phyloP scores from a whole-genome alignment of 768 basidiomycete genomes.

The Leccinum truebloodii region DNA sequence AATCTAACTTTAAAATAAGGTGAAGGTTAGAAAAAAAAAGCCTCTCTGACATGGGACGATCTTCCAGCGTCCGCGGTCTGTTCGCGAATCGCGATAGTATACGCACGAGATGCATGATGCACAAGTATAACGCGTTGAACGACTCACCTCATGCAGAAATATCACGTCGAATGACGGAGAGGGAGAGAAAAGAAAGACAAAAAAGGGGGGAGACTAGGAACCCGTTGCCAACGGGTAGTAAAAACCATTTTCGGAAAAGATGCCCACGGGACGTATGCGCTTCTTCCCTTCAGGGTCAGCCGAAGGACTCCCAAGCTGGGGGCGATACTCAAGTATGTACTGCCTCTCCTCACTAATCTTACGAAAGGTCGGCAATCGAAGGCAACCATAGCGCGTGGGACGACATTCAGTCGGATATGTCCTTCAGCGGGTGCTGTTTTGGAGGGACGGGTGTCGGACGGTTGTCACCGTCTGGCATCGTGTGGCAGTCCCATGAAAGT shows the following conservation, averaged over 20 bases:
- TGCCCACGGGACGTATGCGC: not conserved
- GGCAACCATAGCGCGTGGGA: not conserved
- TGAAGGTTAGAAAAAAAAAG: not conserved
- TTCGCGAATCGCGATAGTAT: not conserved
- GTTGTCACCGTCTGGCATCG: not conserved
- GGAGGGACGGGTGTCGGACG: not conserved
- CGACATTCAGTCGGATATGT: not conserved
- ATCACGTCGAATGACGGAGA: not conserved
- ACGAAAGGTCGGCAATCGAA: not conserved
- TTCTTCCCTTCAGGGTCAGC: not conserved
- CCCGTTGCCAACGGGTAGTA: not conserved
- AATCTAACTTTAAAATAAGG: not conserved
- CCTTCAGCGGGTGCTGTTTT: not conserved
- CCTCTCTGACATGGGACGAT: not conserved
- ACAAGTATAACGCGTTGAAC: not conserved
- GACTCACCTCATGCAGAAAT: not conserved
- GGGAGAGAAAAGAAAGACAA: not conserved
- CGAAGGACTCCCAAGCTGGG: not conserved
- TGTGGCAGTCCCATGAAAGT: not conserved
- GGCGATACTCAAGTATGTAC: not conserved
- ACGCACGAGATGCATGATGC: not conserved
- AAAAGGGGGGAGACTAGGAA: not conserved
- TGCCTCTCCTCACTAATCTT: not conserved
- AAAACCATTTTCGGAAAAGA: not conserved
- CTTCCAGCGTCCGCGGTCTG: not conserved